Percentiles rank a stretch among this genome's conserved stretches.
phyloP scores from a whole-genome alignment of 768 basidiomycete species.

The Tricholoma bakamatsutake region DNA sequence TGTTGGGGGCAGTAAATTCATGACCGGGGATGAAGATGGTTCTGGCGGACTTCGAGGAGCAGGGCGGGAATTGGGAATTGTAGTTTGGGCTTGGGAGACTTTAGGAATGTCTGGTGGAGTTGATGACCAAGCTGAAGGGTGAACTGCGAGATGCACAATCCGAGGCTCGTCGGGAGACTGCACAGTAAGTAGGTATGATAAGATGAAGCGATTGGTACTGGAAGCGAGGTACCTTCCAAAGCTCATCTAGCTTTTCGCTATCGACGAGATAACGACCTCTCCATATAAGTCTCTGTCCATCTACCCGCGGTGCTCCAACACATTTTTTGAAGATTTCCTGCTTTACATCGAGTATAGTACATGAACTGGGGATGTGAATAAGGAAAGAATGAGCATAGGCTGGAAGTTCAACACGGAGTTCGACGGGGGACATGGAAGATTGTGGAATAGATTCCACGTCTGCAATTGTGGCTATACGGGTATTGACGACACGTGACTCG shows the following conservation, averaged over 20 bases:
- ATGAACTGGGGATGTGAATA: slow-evolving; percentile 40
- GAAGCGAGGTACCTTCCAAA: slow-evolving; percentile 58
- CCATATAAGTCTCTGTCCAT: slow-evolving; percentile 77
- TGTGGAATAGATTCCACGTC: slow-evolving; percentile 18
- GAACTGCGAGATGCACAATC: slow-evolving; percentile 72
- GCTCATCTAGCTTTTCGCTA: slow-evolving; percentile 54
- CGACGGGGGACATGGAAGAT: slow-evolving; percentile 34
- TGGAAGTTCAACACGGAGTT: slow-evolving; percentile 71
- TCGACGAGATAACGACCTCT: slow-evolving; percentile 63
- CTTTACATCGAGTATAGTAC: slow-evolving; percentile 61
- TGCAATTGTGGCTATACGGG: slow-evolving; percentile 7
- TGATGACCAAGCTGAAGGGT: slow-evolving; percentile 68
- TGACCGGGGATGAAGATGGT: neutral
- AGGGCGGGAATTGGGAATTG: slow-evolving; percentile 1
- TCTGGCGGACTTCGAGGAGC: slow-evolving; percentile 2
- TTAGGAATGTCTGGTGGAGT: slow-evolving; percentile 37
- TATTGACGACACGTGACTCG: slow-evolving; percentile 5
- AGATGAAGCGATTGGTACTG: slow-evolving; percentile 7
- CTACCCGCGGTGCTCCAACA: slow-evolving; percentile 55
- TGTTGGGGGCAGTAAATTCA: neutral
- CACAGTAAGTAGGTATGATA: neutral
- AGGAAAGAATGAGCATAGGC: slow-evolving; percentile 63
- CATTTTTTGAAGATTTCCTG: slow-evolving; percentile 55
- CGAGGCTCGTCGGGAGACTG: slow-evolving; percentile 54
- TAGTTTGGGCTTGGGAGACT: slow-evolving; percentile 8